A percentile compares a stretch with the other conserved stretches of the same genome.
phyloP scores from a whole-genome alignment of 257 asterid genomes.

The Nicotiana undulata region DNA sequence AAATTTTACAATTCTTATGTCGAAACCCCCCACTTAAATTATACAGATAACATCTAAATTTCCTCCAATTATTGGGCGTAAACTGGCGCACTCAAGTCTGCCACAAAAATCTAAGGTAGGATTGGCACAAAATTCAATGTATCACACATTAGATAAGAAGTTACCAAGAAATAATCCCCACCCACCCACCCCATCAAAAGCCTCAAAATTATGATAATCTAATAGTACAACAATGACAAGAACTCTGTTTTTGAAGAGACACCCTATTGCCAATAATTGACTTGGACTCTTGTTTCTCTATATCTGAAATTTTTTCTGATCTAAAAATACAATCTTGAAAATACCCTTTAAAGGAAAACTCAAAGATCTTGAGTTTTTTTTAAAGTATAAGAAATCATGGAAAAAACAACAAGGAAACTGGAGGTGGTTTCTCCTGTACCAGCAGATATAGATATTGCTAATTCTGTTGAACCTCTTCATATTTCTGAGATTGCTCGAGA shows the following conservation, averaged over 20 bases:
- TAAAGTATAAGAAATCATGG: slow-evolving; percentile 15
- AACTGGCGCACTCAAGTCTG: too few species aligned
- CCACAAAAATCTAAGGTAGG: too few species aligned
- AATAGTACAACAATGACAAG: neutral
- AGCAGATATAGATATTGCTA: slow-evolving; percentile 92
- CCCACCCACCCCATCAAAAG: neutral
- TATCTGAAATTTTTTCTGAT: neutral
- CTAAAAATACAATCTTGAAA: neutral
- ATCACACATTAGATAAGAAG: too few species aligned
- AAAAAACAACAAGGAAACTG: slow-evolving; percentile 63
- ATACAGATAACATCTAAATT: too few species aligned
- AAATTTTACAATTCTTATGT: too few species aligned
- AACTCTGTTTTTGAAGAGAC: neutral
- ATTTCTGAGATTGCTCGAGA: slow-evolving; percentile 77
- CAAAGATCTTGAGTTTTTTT: neutral
- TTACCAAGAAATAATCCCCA: neutral
- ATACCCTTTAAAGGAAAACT: neutral
- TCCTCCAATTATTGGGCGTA: too few species aligned
- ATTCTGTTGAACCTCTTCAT: slow-evolving; percentile 77
- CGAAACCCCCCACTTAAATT: too few species aligned
- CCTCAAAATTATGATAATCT: neutral
- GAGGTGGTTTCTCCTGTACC: slow-evolving; percentile 82
- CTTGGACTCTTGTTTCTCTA: neutral
- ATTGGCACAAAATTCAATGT: too few species aligned
- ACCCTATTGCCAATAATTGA: neutral